Evolutionary conservation across 2,329 filamentous ascomycete genomes (phyloP).

Genomic region (Diaporthe eres): DNA sequence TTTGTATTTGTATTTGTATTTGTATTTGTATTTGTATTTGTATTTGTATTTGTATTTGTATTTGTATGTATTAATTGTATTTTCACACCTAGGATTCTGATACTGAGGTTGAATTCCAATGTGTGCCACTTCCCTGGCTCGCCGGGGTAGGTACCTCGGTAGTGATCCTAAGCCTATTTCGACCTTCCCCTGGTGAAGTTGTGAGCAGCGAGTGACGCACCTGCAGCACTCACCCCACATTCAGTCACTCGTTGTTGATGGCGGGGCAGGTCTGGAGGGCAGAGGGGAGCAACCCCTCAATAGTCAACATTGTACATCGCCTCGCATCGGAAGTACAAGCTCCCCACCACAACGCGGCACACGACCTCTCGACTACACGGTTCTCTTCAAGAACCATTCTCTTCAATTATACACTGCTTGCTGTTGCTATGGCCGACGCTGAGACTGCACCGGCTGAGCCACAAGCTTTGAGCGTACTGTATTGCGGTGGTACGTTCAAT

Average conservation of each 20-base stretch:
- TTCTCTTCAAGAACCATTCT: not conserved
- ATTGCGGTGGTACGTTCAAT: conserved; percentile 69
- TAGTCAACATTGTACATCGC: not conserved
- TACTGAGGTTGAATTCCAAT: no score
- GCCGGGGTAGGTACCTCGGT: not conserved
- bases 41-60: no score
- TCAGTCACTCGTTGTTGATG: not conserved
- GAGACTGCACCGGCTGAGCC: conserved; percentile 61
- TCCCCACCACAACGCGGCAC: conserved; percentile 13
- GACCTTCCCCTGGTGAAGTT: not conserved
- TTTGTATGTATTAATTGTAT: no score
- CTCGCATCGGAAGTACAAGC: conserved; percentile 12
- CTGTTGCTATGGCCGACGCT: conserved; percentile 66
- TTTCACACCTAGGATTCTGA: no score
- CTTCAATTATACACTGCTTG: conserved; percentile 31
- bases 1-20: no score
- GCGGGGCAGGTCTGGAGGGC: conserved; percentile 5
- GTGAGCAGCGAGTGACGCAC: conserved; percentile 5
- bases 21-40: no score
- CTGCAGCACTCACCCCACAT: conserved; percentile 16
- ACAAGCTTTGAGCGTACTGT: conserved; percentile 66
- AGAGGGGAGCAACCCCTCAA: conserved; percentile 18
- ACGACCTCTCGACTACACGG: conserved; percentile 3
- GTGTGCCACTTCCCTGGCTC: no score
- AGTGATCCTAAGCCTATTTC: not conserved